Conservation (phyloP, 2,329 filamentous ascomycete species). For the Cladosporium sp. region DNA sequence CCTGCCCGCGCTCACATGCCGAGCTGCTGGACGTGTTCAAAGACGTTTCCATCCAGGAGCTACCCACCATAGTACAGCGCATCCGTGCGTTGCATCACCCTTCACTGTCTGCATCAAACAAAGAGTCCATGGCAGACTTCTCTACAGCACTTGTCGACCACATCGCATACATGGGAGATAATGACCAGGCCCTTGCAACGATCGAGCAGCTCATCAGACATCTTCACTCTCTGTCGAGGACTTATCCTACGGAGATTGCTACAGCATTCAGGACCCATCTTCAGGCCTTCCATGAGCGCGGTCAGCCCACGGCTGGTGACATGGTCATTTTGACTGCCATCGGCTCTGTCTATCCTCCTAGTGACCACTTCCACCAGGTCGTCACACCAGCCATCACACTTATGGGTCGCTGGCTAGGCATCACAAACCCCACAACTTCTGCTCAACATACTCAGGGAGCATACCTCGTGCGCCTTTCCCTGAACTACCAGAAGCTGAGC, state of each 20-base stretch:
- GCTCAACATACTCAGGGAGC: conserved; percentile 69
- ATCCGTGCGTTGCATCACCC: conserved; percentile 92
- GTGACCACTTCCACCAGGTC: conserved; percentile 95
- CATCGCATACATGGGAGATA: conserved; percentile 58
- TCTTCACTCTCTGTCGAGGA: conserved; percentile 87
- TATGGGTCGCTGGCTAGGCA: conserved; percentile 80
- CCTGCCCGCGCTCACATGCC: conserved; percentile 75
- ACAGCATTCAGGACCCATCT: conserved; percentile 76
- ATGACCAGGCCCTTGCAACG: conserved; percentile 58
- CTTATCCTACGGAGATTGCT: conserved; percentile 75
- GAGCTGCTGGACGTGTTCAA: conserved; percentile 69
- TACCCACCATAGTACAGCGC: conserved; percentile 79
- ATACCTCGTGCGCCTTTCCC: conserved; percentile 73
- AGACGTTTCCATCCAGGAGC: conserved; percentile 61
- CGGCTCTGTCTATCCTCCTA: conserved; percentile 84
- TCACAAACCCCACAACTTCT: conserved; percentile 66
- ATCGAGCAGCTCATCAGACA: conserved; percentile 84
- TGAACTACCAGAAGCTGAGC: conserved; percentile 80
- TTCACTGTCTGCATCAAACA: conserved; percentile 81
- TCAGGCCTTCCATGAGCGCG: conserved; percentile 53
- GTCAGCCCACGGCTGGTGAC: conserved; percentile 66
- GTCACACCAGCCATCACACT: conserved; percentile 85
- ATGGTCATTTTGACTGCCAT: conserved; percentile 81
- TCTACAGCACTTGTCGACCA: conserved; percentile 66
- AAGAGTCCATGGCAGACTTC: conserved; percentile 74